Base-by-base conservation (phyloP, 1,284 basidiomycete species). In the Ceratobasidium sp. region DNA sequence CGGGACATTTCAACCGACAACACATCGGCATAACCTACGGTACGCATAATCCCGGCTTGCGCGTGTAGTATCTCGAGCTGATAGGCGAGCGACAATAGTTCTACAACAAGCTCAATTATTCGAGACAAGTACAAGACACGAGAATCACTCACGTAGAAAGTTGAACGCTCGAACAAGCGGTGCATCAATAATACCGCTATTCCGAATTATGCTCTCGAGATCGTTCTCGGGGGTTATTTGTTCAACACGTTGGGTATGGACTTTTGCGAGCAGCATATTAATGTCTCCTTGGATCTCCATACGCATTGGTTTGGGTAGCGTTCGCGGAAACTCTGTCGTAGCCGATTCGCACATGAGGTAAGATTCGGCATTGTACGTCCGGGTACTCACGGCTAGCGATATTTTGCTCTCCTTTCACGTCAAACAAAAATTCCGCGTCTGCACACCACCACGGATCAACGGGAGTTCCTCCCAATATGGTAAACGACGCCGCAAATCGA, bases 41-140 rank as follows among this genome's bases (percentile, higher is more conserved):
- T 86, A 46, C 89, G 84, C 84, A 93, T 86, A 41, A 90, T 84
- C 77, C 87, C 82, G 3, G 89, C 91, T 82, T 93, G 92, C 77
- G 88, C 91, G 84, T 89, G 89, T 53, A 94, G 79, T 75, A 93
- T 91, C 79, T 92, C 93, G 10, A 94, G 84, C 77, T 93, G 92
- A 79, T 94, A 94, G 1, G 92, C 91, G 71, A 94, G 80, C 1
- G 92, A 91, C 86, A 94, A 92, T 83, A 92, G 90, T 79, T 94
- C 92, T 94, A 76, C 26, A 50, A 41, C n/a, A 57, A 14, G 23
- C 23, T 28, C 50, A 28, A 23, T 21, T 39, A 34, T 39, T 10
- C 12, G 30, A 30, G 30, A 23, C 12, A 26, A 30, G 50, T 9
- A 52, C 26, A 26, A 28, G 9, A 50, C 32, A 57, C 46, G 41